Percentiles rank a stretch among this genome's conserved stretches.
Evolutionary conservation across 257 asterid species (phyloP).

Genomic region (Solanum chilense): DNA sequence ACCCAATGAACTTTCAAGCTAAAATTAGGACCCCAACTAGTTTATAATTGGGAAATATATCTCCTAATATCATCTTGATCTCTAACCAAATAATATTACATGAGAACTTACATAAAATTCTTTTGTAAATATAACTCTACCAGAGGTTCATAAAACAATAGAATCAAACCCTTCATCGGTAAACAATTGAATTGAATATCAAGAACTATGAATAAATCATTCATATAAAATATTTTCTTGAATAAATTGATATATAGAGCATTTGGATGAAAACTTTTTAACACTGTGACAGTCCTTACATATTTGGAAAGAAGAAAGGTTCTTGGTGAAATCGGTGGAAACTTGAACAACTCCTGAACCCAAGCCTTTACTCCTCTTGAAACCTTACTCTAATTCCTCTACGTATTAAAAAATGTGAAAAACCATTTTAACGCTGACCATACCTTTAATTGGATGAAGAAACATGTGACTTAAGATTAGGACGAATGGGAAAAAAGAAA

Average conservation of each 20-base stretch:
- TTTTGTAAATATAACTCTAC: too few species aligned
- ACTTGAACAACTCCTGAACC: neutral
- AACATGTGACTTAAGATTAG: neutral
- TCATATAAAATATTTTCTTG: too few species aligned
- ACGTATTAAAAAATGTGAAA: too few species aligned
- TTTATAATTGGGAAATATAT: too few species aligned
- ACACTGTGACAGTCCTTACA: neutral
- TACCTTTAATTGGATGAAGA: neutral
- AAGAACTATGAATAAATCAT: neutral
- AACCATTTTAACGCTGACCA: neutral
- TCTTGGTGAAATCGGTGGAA: neutral
- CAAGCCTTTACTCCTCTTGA: neutral
- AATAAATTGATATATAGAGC: too few species aligned
- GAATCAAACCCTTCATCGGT: too few species aligned
- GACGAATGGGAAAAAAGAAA: neutral
- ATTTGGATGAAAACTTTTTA: neutral
- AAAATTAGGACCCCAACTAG: too few species aligned
- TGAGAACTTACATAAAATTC: too few species aligned
- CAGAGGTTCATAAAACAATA: neutral
- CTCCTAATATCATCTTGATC: too few species aligned
- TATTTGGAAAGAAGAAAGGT: neutral
- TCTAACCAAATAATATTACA: too few species aligned
- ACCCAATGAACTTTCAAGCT: too few species aligned
- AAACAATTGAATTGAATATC: too few species aligned
- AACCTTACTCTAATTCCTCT: neutral